A percentile compares a stretch with the other conserved stretches of the same genome.
Evolutionary conservation across 2,329 filamentous ascomycete genomes (phyloP).

Genomic region (Stachybotrys chartarum): DNA sequence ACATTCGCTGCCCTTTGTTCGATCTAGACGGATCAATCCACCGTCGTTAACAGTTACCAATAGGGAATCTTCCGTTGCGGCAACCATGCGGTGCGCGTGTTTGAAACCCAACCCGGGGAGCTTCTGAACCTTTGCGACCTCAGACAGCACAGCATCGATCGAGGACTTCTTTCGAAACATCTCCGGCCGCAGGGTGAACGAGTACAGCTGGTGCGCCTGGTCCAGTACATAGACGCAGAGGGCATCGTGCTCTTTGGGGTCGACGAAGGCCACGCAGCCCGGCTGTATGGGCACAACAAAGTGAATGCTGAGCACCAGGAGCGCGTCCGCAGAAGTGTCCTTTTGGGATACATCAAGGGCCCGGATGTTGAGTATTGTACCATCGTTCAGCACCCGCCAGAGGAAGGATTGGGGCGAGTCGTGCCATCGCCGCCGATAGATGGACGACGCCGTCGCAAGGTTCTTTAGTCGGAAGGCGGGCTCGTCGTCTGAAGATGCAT

Average conservation of each 20-base stretch:
- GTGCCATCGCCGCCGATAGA: slow-evolving; percentile 76
- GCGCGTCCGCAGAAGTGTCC: slow-evolving; percentile 58
- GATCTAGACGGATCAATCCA: slow-evolving; percentile 63
- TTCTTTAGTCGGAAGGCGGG: slow-evolving; percentile 64
- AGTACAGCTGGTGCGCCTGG: slow-evolving; percentile 71
- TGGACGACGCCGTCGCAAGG: slow-evolving; percentile 69
- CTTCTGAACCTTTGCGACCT: slow-evolving; percentile 67
- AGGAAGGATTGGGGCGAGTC: slow-evolving; percentile 77
- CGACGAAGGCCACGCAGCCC: slow-evolving; percentile 75
- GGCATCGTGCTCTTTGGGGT: slow-evolving; percentile 69
- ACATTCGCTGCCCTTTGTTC: slow-evolving; percentile 38
- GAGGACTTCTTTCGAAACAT: slow-evolving; percentile 66
- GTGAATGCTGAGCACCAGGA: slow-evolving; percentile 68
- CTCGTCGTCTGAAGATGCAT: slow-evolving; percentile 54
- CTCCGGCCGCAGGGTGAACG: slow-evolving; percentile 73
- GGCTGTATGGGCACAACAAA: slow-evolving; percentile 69
- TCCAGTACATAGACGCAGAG: slow-evolving; percentile 77
- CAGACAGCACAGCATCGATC: slow-evolving; percentile 65
- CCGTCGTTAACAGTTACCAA: slow-evolving; percentile 78
- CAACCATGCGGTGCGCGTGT: slow-evolving; percentile 72
- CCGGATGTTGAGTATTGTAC: slow-evolving; percentile 73
- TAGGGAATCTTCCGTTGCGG: slow-evolving; percentile 64
- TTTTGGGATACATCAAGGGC: slow-evolving; percentile 73
- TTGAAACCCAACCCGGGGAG: slow-evolving; percentile 72
- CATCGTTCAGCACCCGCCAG: slow-evolving; percentile 81